Evolutionary conservation across 1,284 basidiomycete species (phyloP), one percentile per base, ranked within the genome.

Genomic region (Leccinum griseonigrum): DNA sequence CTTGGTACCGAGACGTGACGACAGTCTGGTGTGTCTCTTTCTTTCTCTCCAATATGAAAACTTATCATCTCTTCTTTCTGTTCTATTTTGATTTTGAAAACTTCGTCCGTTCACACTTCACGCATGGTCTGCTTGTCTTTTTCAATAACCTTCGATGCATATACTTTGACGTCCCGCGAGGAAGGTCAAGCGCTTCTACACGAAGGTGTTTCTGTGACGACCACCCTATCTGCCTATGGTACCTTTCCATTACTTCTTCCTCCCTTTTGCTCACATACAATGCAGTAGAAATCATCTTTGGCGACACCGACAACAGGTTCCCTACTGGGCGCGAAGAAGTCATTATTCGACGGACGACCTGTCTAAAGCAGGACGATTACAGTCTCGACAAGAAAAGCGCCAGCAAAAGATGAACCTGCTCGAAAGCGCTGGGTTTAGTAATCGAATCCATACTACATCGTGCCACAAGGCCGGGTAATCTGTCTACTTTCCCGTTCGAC

Each of bases 321-420:
- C 93, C 92, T 0, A 95, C 94, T 8, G 90, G 91, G 26, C 86
- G 90, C 58, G 88, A 92, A 2, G 93, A 95, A 65, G 85, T 96
- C 43, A 87, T 93, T 40, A 82, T 98, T 3, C 85, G 95, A 6
- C 85, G 95, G 48, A 99, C 97, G 2, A 98, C 99, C 63, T 97
- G 97, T 64, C 77, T 95, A 56, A 98, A 99, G 82, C 99, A 99
- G 80, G 97, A 99, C 73, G 97, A 99, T 78, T 99, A 98, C 79
- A 94, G 92, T 67, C 82, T 99, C 53, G 97, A 99, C 78, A 90
- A 92, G 78, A 98, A 98, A 79, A 94, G 90, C 65, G 92, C 93
- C 0, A 94, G 88, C 75, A 98, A 98, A 76, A 95, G 28, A 96
- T 97, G 93, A 96, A 93, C 71, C 80, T 98, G n/a, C 84, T 98